Base-by-base conservation (phyloP, 352 stramenopile genomes). In the Phytophthora multivora region DNA sequence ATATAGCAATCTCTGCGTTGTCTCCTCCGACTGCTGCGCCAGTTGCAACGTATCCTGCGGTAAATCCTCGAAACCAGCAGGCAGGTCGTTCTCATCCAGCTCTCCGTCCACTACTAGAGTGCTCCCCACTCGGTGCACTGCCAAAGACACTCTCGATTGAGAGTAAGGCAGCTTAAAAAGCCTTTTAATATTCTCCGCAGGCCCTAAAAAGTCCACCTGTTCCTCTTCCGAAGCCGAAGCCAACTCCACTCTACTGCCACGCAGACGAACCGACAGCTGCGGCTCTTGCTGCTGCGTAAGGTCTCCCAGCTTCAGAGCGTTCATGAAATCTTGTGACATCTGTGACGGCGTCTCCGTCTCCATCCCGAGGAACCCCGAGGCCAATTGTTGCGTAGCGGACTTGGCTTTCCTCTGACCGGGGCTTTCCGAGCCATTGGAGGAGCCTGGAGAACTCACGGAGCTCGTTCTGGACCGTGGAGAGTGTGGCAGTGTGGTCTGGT, bases 101-200 rank as follows among this genome's bases (percentile, higher is more conserved):
- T 91, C 87, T 23, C 87, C 87, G 42, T 94, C 87, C 19, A 95
- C 87, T 5, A 95, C 82, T 5, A 95, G 57, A 15, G 87, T 95
- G 23, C 65, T 83, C 1, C 87, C 87, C 0, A 95, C 82, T 23
- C 83, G 80, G 62, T 95, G 87, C 23, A 95, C 83, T 0, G 85
- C 87, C 7, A 95, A 72, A 5, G 87, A 95, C n/a, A 95, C 85
- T 33, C 73, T 63, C 1, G 71, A 83, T 28, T 88, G 78, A 9
- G 87, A 93, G 63, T 95, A 95, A 30, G 87, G 84, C 50, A 95
- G 59, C 63, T 95, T 95, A 60, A 95, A 95, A 2, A 95, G 74
- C 33, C 80, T 83, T 63, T 95, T 95, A 53, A 95, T 93, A 52
- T 92, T 92, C 62, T 95, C 87, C 0, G 87, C 87, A 0, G 87